Evolutionary conservation across 352 stramenopile genomes (phyloP).

Genomic region (Thalassiosira mediterranea): DNA sequence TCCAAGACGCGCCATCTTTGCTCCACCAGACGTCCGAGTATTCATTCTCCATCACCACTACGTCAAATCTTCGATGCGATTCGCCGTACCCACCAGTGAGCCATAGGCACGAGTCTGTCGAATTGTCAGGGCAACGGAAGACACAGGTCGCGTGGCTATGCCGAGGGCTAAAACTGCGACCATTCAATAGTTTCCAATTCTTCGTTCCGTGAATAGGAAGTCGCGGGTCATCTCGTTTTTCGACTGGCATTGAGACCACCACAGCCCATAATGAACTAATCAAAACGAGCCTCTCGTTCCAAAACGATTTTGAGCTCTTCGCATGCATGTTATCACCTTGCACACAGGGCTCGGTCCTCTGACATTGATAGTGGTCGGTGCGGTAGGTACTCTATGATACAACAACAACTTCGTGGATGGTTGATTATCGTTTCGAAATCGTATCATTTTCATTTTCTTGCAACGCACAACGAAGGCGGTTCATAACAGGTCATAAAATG

Average conservation of each 20-base stretch:
- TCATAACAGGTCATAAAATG: too few species aligned
- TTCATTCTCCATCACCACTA: constrained; percentile 47
- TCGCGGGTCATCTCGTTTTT: constrained; percentile 23
- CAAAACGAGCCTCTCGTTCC: too few species aligned
- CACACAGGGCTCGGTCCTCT: too few species aligned
- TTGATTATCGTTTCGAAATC: too few species aligned
- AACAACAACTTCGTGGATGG: too few species aligned
- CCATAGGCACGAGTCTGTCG: constrained; percentile 42
- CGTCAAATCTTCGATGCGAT: constrained; percentile 46
- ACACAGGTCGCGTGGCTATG: constrained; percentile 56
- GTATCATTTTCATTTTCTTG: too few species aligned
- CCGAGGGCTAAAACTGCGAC: constrained; percentile 38
- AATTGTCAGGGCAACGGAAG: constrained; percentile 51
- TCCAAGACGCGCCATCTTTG: constrained; percentile 43
- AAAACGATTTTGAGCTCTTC: too few species aligned
- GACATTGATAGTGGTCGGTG: too few species aligned
- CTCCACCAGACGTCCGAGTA: constrained; percentile 56
- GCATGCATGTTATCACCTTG: too few species aligned
- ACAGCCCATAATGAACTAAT: too few species aligned
- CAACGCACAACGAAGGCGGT: too few species aligned
- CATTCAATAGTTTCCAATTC: constrained; percentile 47
- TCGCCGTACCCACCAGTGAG: constrained; percentile 52
- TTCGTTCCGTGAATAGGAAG: constrained; percentile 28
- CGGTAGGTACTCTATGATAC: too few species aligned
- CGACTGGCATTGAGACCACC: neutral